These are phyloP conservation scores for Scleroderma citrinum DNA, from an alignment of 768 basidiomycete genomes.

Conservation along the genomic window DNA sequence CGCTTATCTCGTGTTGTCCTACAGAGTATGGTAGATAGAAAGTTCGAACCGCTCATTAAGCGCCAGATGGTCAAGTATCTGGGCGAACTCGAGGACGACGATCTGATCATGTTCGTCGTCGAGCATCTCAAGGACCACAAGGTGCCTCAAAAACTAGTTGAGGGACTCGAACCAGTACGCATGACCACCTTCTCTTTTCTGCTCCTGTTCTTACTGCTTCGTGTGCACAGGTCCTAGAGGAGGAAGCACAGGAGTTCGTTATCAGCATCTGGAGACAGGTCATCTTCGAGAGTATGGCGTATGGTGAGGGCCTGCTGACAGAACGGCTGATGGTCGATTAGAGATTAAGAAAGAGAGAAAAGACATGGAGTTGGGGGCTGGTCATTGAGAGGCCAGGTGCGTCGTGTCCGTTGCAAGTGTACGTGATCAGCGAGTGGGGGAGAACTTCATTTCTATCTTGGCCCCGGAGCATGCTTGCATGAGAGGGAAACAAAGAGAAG, in stretches of 20 bases:
- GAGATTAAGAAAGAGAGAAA: slow-evolving; percentile 6
- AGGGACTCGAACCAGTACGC: slow-evolving; percentile 87
- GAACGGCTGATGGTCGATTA: slow-evolving; percentile 79
- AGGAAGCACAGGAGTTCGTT: slow-evolving; percentile 80
- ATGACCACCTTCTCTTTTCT: neutral
- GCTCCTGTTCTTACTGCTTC: slow-evolving; percentile 1
- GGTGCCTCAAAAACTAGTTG: slow-evolving; percentile 74
- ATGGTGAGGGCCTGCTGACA: slow-evolving; percentile 82
- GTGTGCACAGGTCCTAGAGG: slow-evolving; percentile 71
- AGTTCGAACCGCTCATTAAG: slow-evolving; percentile 81
- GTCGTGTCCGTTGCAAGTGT: slow-evolving; percentile 41
- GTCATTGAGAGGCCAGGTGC: slow-evolving; percentile 46
- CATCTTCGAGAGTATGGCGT: slow-evolving; percentile 93
- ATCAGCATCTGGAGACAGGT: slow-evolving; percentile 84
- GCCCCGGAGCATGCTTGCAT: slow-evolving; percentile 12
- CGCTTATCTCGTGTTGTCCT: slow-evolving; percentile 11
- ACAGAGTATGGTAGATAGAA: slow-evolving; percentile 78
- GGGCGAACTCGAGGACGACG: slow-evolving; percentile 90
- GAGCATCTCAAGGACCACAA: slow-evolving; percentile 93
- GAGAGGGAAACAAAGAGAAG: slow-evolving; percentile 9
- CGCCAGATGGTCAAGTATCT: slow-evolving; percentile 81
- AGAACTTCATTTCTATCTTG: slow-evolving; percentile 18
- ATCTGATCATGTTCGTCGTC: slow-evolving; percentile 88
- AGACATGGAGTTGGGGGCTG: slow-evolving; percentile 6
- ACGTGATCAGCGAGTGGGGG: slow-evolving; percentile 26